A percentile compares a stretch with the other conserved stretches of the same genome.
Evolutionary conservation across 805 yeast genomes (phyloP).

Genomic region (Soucietia sequanensis): DNA sequence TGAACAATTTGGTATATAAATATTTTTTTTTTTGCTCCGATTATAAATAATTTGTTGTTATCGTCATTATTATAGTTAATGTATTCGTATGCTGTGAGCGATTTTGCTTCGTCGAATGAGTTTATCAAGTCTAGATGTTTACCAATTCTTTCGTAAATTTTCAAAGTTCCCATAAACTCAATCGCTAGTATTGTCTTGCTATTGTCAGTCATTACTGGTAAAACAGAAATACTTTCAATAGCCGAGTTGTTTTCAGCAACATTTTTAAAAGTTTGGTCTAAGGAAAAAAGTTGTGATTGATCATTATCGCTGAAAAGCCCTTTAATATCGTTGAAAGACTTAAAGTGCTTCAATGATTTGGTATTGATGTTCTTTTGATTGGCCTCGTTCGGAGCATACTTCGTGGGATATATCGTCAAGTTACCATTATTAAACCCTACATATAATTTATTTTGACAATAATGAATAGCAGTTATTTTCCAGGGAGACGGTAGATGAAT

Average conservation of each 20-base stretch:
- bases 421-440: slow-evolving; percentile 39
- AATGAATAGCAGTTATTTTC: slow-evolving; percentile 24
- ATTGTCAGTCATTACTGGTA: slow-evolving; percentile 16
- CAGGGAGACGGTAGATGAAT: slow-evolving; percentile 23
- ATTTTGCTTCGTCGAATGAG: slow-evolving; percentile 23
- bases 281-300: slow-evolving; percentile 12
- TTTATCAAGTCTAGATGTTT: slow-evolving; percentile 31
- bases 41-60: slow-evolving; percentile 19
- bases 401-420: slow-evolving; percentile 22
- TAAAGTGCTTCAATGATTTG: slow-evolving; percentile 11
- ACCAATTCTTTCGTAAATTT: slow-evolving; percentile 30
- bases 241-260: slow-evolving; percentile 15
- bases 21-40: slow-evolving; percentile 30
- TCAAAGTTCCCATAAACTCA: slow-evolving; percentile 20
- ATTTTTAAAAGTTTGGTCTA: slow-evolving; percentile 20
- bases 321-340: slow-evolving; percentile 24
- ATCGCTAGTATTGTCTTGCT: slow-evolving; percentile 25
- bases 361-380: slow-evolving; percentile 7
- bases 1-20: slow-evolving; percentile 23
- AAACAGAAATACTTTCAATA: slow-evolving; percentile 14
- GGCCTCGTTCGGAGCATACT: slow-evolving; percentile 4
- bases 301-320: slow-evolving; percentile 19
- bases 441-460: slow-evolving; percentile 17
- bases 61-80: slow-evolving; percentile 16
- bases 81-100: slow-evolving; percentile 15